These are phyloP conservation scores for Smittium mucronatum DNA, from an alignment of 371 early-diverging fungal species.

Conservation along the genomic window DNA sequence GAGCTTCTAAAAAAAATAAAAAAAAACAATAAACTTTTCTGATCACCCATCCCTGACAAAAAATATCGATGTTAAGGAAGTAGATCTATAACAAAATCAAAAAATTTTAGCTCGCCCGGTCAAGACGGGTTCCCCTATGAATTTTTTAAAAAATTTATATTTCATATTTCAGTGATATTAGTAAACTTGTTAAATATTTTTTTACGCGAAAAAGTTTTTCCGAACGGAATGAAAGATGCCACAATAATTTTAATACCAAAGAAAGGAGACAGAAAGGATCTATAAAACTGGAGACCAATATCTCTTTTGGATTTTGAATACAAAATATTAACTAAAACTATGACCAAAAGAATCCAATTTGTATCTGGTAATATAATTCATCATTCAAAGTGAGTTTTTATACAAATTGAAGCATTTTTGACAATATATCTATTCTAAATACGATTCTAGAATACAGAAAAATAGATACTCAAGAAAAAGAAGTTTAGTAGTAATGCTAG, in stretches of 20 bases:
- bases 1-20: too few relatives aligned
- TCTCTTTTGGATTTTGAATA: not conserved
- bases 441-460: not conserved
- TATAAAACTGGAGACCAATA: not conserved
- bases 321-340: not conserved
- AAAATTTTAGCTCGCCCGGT: not conserved
- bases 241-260: not conserved
- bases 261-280: not conserved
- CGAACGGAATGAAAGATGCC: not conserved
- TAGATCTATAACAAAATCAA: too few relatives aligned
- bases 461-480: not conserved
- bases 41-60: too few relatives aligned
- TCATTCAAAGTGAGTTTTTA: not conserved
- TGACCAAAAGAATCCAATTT: not conserved
- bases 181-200: not conserved
- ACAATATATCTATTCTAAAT: not conserved
- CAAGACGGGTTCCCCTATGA: not conserved
- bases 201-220: not conserved
- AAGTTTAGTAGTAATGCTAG: not conserved
- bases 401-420: not conserved
- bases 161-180: not conserved
- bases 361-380: not conserved
- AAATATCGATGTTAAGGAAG: too few relatives aligned
- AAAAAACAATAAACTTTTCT: too few relatives aligned
- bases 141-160: not conserved